These are phyloP conservation scores for Microsporum audouinii DNA, from an alignment of 2,329 filamentous ascomycete species.

Conservation along the genomic window DNA sequence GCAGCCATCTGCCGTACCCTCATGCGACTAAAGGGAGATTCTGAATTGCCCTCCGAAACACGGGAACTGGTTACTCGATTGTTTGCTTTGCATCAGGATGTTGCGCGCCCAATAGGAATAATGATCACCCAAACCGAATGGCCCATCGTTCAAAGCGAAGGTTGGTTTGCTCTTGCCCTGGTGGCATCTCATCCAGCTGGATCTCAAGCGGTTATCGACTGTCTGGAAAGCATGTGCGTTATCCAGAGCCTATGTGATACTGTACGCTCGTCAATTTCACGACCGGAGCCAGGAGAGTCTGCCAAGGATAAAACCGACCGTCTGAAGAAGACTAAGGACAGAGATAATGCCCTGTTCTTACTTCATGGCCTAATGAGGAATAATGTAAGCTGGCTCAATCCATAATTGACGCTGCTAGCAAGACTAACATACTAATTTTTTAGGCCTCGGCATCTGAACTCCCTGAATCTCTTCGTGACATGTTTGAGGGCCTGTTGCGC, in stretches of 20 bases:
- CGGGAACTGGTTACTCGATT: conserved; percentile 23
- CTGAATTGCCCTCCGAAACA: conserved; percentile 12
- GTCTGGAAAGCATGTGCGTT: conserved; percentile 27
- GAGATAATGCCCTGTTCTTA: conserved; percentile 32
- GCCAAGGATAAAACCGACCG: conserved; percentile 16
- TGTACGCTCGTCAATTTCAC: conserved; percentile 17
- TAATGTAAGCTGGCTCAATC: conserved; percentile 23
- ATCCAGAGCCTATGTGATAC: conserved; percentile 25
- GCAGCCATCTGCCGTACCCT: conserved; percentile 29
- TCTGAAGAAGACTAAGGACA: conserved; percentile 26
- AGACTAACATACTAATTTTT: not conserved
- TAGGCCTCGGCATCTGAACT: not conserved
- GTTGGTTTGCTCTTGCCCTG: conserved; percentile 39
- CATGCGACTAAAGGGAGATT: conserved; percentile 5
- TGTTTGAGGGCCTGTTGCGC: not conserved
- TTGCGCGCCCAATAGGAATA: conserved; percentile 31
- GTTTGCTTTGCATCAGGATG: conserved; percentile 25
- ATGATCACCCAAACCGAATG: conserved; percentile 39
- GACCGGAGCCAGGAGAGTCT: conserved; percentile 14
- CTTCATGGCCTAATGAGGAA: conserved; percentile 30
- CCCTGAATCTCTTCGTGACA: not conserved
- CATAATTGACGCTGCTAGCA: not conserved
- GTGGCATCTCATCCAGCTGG: conserved; percentile 31
- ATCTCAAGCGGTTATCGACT: conserved; percentile 24
- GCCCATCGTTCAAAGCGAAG: conserved; percentile 39